Evolutionary conservation across 2,329 filamentous ascomycete genomes (phyloP).

Genomic region (Chaetomiaceae sp.): DNA sequence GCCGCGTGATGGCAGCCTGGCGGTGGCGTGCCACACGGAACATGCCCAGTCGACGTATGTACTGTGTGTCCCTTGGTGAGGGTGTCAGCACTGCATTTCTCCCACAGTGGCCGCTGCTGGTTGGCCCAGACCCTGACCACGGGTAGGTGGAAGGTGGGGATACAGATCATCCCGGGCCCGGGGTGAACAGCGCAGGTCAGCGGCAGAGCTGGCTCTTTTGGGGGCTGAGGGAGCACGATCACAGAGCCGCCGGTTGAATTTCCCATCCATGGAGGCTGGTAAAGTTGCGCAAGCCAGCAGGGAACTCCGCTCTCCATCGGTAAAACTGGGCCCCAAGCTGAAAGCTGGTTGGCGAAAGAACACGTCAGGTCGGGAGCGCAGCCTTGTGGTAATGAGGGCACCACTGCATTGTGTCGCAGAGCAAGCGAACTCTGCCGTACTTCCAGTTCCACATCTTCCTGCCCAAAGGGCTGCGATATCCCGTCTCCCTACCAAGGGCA

Average conservation of each 20-base stretch:
- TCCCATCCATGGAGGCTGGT: background rate
- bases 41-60: constrained; percentile 15
- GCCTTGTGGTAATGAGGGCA: background rate
- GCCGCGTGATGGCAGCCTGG: constrained; percentile 15
- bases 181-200: constrained; percentile 6
- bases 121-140: constrained; percentile 16
- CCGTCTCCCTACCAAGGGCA: background rate
- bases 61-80: constrained; percentile 11
- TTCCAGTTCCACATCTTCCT: too few relatives aligned
- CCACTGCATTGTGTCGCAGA: background rate
- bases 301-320: background rate
- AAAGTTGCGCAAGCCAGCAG: background rate
- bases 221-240: background rate
- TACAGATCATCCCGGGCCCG: background rate
- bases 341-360: too few relatives aligned
- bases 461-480: too few relatives aligned
- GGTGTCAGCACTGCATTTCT: constrained; percentile 10
- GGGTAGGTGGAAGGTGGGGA: constrained; percentile 4
- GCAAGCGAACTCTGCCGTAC: too few relatives aligned
- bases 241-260: background rate
- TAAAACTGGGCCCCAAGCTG: too few relatives aligned
- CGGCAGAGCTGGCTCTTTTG: constrained; percentile 8
- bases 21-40: constrained; percentile 16
- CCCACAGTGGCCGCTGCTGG: constrained; percentile 21
- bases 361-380: background rate